phyloP scores from a whole-genome alignment of 2,329 filamentous ascomycete species.

The Claviceps capensis region DNA sequence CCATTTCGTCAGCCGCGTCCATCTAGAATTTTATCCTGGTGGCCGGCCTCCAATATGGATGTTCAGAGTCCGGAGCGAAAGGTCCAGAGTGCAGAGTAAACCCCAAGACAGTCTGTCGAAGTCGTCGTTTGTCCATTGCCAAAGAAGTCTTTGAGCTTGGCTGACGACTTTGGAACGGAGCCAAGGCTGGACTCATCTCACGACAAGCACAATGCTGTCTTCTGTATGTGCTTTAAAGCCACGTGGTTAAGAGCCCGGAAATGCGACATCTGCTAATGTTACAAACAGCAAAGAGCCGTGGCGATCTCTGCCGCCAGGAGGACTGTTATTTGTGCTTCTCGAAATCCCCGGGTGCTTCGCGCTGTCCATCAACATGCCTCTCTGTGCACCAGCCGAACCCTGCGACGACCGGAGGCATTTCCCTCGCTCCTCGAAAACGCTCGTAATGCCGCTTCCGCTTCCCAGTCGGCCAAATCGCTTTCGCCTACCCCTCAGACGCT shows the following conservation, averaged over 20 bases:
- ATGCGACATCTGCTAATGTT: not conserved
- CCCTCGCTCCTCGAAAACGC: constrained; percentile 48
- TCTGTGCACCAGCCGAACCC: not conserved
- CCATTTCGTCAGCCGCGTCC: not conserved
- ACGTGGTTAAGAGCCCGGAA: not conserved
- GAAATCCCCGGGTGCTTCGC: not conserved
- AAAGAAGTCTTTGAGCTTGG: not conserved
- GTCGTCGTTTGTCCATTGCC: not conserved
- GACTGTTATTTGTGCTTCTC: not conserved
- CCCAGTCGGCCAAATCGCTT: constrained; percentile 33
- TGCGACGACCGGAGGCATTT: constrained; percentile 32
- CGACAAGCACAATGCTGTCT: not conserved
- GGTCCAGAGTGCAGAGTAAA: not conserved
- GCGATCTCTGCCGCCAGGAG: not conserved
- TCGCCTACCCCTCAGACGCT: constrained; percentile 23
- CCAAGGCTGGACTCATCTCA: not conserved
- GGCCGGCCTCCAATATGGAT: not conserved
- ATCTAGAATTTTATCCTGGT: not conserved
- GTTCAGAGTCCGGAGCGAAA: not conserved
- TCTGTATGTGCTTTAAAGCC: not conserved
- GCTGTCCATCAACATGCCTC: not conserved
- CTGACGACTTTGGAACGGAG: not conserved
- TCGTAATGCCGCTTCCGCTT: constrained; percentile 32
- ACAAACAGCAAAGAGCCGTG: not conserved
- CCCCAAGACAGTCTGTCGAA: not conserved